Evolutionary conservation across 345 rosid genomes (phyloP).

Genomic region (Brassica cretica): DNA sequence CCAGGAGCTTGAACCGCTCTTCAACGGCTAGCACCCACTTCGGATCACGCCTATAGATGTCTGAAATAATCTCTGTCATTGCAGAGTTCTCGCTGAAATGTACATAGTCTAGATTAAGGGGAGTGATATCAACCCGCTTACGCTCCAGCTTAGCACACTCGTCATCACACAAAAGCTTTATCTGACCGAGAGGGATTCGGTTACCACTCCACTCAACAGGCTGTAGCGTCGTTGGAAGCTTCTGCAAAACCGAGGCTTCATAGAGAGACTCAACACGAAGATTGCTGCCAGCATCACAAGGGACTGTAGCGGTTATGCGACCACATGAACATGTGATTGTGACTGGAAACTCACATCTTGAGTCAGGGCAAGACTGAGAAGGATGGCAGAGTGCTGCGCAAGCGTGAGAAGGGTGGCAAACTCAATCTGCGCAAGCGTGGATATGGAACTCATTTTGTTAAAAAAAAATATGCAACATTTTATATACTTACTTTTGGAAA

Average conservation of each 20-base stretch:
- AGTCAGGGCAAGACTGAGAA: slow-evolving; percentile 76
- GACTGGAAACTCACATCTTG: slow-evolving; percentile 73
- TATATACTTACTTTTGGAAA: no score
- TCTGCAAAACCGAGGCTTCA: slow-evolving; percentile 69
- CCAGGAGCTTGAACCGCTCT: slow-evolving; percentile 90
- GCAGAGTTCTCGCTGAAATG: slow-evolving; percentile 82
- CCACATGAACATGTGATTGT: slow-evolving; percentile 83
- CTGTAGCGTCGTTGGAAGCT: slow-evolving; percentile 70
- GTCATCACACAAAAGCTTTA: slow-evolving; percentile 84
- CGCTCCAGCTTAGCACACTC: slow-evolving; percentile 94
- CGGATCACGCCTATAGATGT: slow-evolving; percentile 85
- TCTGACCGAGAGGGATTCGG: slow-evolving; percentile 76
- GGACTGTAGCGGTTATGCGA: slow-evolving; percentile 66
- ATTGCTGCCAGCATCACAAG: slow-evolving; percentile 79
- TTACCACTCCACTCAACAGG: slow-evolving; percentile 62
- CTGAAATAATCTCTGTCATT: slow-evolving; percentile 67
- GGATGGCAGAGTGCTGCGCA: slow-evolving; percentile 85
- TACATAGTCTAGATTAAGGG: slow-evolving; percentile 74
- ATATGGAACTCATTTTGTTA: not conserved
- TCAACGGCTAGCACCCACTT: slow-evolving; percentile 89
- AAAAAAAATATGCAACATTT: not conserved
- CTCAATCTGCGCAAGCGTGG: slow-evolving; percentile 82
- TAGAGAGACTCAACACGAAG: slow-evolving; percentile 47
- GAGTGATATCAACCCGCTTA: slow-evolving; percentile 71
- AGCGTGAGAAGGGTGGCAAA: no score